These are phyloP conservation scores for Euphorbia peplus DNA, from an alignment of 345 rosid species.

Conservation along the genomic window DNA sequence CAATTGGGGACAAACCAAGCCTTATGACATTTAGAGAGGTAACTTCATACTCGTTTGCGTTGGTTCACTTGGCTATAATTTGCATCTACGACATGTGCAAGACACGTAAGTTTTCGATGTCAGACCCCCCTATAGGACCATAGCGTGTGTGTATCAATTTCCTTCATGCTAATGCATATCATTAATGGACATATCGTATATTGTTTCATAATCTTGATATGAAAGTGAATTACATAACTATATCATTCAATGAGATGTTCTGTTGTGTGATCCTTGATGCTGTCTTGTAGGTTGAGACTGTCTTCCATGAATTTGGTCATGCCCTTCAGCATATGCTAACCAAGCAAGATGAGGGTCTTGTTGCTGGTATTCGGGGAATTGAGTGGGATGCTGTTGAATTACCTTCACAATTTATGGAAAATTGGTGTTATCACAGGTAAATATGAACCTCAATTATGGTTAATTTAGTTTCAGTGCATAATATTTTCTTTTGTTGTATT, in stretches of 20 bases:
- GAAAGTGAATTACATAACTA: not conserved
- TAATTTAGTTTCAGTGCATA: not conserved
- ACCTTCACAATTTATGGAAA: conserved; percentile 97
- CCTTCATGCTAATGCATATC: not conserved
- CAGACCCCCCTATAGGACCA: not conserved
- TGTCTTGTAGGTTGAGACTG: conserved; percentile 73
- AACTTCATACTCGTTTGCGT: conserved; percentile 12
- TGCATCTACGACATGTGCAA: not conserved
- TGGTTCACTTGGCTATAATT: not conserved
- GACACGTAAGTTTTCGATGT: not conserved
- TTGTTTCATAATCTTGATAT: not conserved
- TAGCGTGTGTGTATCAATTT: no score
- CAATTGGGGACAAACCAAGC: conserved; percentile 87
- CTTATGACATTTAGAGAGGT: conserved; percentile 97
- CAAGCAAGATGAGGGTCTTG: conserved; percentile 82
- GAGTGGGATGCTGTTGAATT: conserved; percentile 98
- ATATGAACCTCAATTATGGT: not conserved
- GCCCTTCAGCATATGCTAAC: conserved; percentile 97
- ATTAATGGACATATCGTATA: no score
- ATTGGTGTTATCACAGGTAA: conserved; percentile 97
- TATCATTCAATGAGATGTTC: not conserved
- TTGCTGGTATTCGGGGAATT: conserved; percentile 78
- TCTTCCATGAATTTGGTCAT: conserved; percentile 97
- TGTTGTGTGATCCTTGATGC: not conserved
- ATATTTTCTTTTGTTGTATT: not conserved